Evolutionary conservation across 371 early-diverging fungal species (phyloP).

Genomic region (Mucor indicus): DNA sequence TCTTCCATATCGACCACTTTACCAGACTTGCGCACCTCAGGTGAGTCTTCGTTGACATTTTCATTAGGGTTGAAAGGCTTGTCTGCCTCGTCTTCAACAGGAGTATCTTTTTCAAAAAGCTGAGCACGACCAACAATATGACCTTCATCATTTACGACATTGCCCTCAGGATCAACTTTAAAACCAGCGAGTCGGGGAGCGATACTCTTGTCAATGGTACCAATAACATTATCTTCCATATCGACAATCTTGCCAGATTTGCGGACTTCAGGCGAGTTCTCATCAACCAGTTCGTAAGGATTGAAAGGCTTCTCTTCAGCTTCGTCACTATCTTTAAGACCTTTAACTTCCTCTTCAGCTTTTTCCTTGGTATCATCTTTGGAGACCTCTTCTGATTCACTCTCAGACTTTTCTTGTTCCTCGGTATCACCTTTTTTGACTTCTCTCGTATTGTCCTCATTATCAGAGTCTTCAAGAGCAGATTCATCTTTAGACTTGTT

Average conservation of each 20-base stretch:
- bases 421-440: not conserved
- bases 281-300: conserved; percentile 12
- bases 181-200: conserved; percentile 19
- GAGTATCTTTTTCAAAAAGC: not conserved
- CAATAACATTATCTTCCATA: conserved; percentile 19
- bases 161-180: conserved; percentile 20
- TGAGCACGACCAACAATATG: conserved; percentile 8
- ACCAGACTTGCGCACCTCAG: conserved; percentile 13
- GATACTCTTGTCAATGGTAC: conserved; percentile 7
- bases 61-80: conserved; percentile 5
- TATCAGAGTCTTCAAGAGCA: not conserved
- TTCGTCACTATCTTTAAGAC: not conserved
- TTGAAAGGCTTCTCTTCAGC: conserved; percentile 12
- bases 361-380: not conserved
- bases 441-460: not conserved
- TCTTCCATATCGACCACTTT: conserved; percentile 16
- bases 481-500: conserved; percentile 1
- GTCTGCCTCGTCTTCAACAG: conserved; percentile 7
- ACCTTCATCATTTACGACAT: conserved; percentile 1
- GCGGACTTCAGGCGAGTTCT: conserved; percentile 21
- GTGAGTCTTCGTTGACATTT: conserved; percentile 9
- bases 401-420: not conserved
- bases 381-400: not conserved
- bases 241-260: conserved; percentile 24
- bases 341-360: not conserved